Conservation (phyloP, 2,329 filamentous ascomycete species). For the Diatrype stigma region DNA sequence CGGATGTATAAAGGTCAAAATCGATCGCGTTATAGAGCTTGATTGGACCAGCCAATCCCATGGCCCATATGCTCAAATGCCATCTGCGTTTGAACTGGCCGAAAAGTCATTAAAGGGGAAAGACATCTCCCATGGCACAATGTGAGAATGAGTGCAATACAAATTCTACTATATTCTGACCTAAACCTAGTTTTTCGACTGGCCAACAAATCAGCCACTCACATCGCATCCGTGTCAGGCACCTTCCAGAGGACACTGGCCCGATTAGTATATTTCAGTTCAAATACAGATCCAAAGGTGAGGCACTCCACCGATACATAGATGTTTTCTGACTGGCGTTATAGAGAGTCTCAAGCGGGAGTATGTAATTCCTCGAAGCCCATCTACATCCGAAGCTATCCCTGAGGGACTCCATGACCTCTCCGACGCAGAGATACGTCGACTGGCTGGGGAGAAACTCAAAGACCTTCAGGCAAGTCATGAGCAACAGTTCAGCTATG, state of each 20-base stretch:
- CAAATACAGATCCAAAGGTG: constrained; percentile 29
- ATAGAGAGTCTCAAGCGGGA: constrained; percentile 28
- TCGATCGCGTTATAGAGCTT: constrained; percentile 9
- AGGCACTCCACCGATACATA: constrained; percentile 1
- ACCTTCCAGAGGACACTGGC: constrained; percentile 12
- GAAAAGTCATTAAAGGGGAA: constrained; percentile 32
- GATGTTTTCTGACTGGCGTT: not conserved
- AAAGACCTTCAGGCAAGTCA: constrained; percentile 21
- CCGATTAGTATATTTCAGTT: constrained; percentile 27
- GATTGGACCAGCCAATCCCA: not conserved
- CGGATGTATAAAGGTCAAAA: constrained; percentile 23
- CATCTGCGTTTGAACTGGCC: constrained; percentile 21
- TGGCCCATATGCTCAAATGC: not conserved
- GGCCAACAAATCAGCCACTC: not conserved
- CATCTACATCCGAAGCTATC: constrained; percentile 12
- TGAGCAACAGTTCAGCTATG: not conserved
- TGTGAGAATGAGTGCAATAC: constrained; percentile 13
- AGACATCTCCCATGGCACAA: constrained; percentile 29
- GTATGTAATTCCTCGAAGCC: constrained; percentile 25
- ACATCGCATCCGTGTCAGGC: not conserved
- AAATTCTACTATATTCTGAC: not conserved
- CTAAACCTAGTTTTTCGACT: constrained; percentile 11
- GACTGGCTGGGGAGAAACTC: constrained; percentile 27
- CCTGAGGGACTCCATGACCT: constrained; percentile 11
- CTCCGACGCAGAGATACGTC: constrained; percentile 19